Evolutionary conservation across 306 rosid species (phyloP), one percentile per base, ranked within the genome.

Genomic region (Begonia fuchsioides): DNA sequence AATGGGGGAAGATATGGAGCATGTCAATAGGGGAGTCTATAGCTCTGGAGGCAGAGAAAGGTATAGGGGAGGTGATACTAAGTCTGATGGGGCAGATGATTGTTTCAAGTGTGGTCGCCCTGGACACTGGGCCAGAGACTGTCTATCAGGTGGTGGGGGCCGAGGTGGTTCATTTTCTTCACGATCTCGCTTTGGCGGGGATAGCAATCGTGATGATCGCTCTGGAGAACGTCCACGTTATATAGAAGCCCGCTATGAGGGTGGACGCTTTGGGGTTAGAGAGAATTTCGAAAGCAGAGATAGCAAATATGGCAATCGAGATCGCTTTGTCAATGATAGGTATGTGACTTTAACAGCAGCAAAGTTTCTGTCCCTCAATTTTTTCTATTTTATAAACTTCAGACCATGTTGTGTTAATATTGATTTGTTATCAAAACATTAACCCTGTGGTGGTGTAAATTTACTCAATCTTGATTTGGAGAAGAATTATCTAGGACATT

Each of bases 1-100:
- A 71, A 77, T 79, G 81, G 94, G 79, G 32, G 96, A 82, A 49
- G 98, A 92, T 66, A 19, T 32, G 10, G 93, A 81, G 67, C 83
- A 68, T 55, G 87, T 41, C 11, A 49, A 49, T 47, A 43, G 49
- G 26, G 47, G 63, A 10, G 56, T 32, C 39, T 47, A 52, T 20
- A 48, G 35, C 18, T 58, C 63, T 39, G 43, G 47, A 14, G 63
- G 63, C 49, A 58, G 63, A 15, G 62, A 15, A 10, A 38, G 55
- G 15, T 49, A 48, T 32, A 43, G 45, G 32, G 54, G 55, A 44
- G 57, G 57, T 43, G 69, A 63, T 20, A n/a, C n/a, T n/a, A 55
- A 63, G 26, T 53, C 65, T 11, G 60, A 44, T 0, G 65, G 71
- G 49, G 62, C 40, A 32, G 46, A 60, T 41, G 76, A 70, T 17